These are phyloP conservation scores for Globisporangium apiculatum DNA, from an alignment of 352 stramenopile genomes.

Conservation along the genomic window DNA sequence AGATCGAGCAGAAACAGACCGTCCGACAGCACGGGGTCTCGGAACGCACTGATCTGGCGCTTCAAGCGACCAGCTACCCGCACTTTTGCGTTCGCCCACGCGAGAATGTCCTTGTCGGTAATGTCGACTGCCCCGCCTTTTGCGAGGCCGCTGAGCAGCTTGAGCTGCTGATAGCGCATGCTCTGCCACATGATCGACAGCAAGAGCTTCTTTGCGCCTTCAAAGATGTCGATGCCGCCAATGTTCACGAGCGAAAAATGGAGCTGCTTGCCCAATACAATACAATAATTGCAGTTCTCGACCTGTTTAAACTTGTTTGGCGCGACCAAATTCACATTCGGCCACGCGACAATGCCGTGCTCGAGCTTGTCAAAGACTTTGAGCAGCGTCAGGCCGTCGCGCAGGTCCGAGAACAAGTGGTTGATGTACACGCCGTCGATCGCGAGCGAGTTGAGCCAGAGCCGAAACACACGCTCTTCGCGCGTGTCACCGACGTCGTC, in stretches of 20 bases:
- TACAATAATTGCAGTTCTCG: constrained; percentile 88
- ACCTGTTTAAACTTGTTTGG: constrained; percentile 90
- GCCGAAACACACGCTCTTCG: constrained; percentile 85
- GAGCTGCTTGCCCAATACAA: constrained; percentile 83
- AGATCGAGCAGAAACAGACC: constrained; percentile 85
- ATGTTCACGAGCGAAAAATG: constrained; percentile 90
- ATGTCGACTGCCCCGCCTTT: constrained; percentile 36
- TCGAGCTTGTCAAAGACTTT: constrained; percentile 89
- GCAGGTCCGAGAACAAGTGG: constrained; percentile 88
- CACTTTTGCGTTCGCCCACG: constrained; percentile 82
- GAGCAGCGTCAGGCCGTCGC: constrained; percentile 85
- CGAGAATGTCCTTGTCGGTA: constrained; percentile 78
- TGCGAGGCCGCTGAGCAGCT: constrained; percentile 64
- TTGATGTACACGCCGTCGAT: constrained; percentile 87
- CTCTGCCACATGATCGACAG: constrained; percentile 92
- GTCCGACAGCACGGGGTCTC: constrained; percentile 70
- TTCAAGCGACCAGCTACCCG: constrained; percentile 62
- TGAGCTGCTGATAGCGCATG: constrained; percentile 90
- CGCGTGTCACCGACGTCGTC: constrained; percentile 83
- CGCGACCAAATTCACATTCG: constrained; percentile 82
- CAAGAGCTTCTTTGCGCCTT: constrained; percentile 91
- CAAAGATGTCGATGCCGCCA: constrained; percentile 88
- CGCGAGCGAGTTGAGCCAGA: constrained; percentile 92
- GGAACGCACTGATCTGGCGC: constrained; percentile 77
- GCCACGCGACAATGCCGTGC: constrained; percentile 84